These are phyloP conservation scores for Chaetoscypha palmicola DNA, from an alignment of 2,329 filamentous ascomycete species.

Conservation along the genomic window DNA sequence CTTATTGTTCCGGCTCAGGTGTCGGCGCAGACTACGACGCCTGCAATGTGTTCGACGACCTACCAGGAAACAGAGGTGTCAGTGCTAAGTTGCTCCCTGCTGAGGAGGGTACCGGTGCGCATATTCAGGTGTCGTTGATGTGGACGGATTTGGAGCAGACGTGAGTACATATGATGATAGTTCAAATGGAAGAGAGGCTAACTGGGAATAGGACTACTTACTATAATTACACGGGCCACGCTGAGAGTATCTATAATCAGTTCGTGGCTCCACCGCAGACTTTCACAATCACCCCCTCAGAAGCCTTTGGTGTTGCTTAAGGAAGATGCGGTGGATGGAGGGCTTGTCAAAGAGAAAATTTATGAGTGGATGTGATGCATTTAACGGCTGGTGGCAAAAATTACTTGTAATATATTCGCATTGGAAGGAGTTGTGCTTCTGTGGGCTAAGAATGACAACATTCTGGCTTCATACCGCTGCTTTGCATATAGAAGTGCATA, in stretches of 20 bases:
- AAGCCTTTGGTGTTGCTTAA: conserved; percentile 1
- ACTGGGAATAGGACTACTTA: conserved; percentile 1
- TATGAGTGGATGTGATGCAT: no score
- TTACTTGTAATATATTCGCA: no score
- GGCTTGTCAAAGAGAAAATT: background rate
- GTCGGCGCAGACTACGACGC: conserved; percentile 4
- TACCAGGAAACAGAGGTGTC: conserved; percentile 8
- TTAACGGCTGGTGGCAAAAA: no score
- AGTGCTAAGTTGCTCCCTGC: conserved; percentile 7
- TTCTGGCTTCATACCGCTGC: no score
- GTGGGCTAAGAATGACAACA: no score
- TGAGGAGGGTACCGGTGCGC: conserved; percentile 11
- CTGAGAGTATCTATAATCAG: conserved; percentile 2
- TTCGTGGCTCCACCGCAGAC: conserved; percentile 1
- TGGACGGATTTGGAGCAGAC: conserved; percentile 1
- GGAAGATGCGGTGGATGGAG: no score
- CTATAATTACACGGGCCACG: conserved; percentile 6
- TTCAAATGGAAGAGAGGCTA: background rate
- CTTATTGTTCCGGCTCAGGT: conserved; percentile 5
- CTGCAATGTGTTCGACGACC: conserved; percentile 7
- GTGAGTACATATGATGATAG: background rate
- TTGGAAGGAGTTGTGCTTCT: no score
- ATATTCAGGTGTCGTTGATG: conserved; percentile 11
- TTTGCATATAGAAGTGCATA: no score
- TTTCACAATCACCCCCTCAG: conserved; percentile 4